Base-by-base conservation (phyloP, 495 filamentous ascomycete genomes). In the Diplogelasinospora grovesii region DNA sequence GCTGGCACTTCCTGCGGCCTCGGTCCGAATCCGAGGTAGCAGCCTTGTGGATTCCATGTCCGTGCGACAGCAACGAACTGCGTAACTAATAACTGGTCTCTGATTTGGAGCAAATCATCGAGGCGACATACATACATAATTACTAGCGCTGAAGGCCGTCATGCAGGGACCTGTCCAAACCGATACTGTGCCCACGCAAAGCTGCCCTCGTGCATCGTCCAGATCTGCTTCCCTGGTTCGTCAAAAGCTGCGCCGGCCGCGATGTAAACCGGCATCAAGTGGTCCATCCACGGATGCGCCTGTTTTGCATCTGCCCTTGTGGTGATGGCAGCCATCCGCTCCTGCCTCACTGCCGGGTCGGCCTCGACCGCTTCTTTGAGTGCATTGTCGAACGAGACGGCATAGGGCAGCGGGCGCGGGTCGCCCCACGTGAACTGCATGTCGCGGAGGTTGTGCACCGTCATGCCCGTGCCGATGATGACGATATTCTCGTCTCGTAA, bases 391-490 rank as follows among this genome's bases (percentile, higher is more conserved):
- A 94, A 94, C 30, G 75, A 79, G 14, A 69, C 68, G n/a, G 72
- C 68, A 57, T 88, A 87, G n/a, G 78, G 78, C 53, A 81, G 26
- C 2, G 76, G 73, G 14, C n/a, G 8, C 10, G 69, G 50, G n/a
- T 66, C 59, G 4, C 62, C 70, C 36, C 55, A 61, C 1, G 68
- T 55, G 34, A 64, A 64, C 8, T 68, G 66, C 45, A 82, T 16
- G 49, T 88, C 85, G n/a, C 78, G 71, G 25, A 89, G 69, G 54
- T 92, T 92, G 53, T 92, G 87, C 16, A 89, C 88, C 1, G 82
- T 82, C 86, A 90, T 89, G n/a, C 88, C 86, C 0, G 84, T 81
- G 14, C 75, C 74, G 29, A 94, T 78, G 33, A 93, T 79, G 22
- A 85, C 65, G 34, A 92, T 73, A 31, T 76, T 75, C 45, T 89